phyloP scores from a whole-genome alignment of 306 rosid genomes.

The Medicago arabica region DNA sequence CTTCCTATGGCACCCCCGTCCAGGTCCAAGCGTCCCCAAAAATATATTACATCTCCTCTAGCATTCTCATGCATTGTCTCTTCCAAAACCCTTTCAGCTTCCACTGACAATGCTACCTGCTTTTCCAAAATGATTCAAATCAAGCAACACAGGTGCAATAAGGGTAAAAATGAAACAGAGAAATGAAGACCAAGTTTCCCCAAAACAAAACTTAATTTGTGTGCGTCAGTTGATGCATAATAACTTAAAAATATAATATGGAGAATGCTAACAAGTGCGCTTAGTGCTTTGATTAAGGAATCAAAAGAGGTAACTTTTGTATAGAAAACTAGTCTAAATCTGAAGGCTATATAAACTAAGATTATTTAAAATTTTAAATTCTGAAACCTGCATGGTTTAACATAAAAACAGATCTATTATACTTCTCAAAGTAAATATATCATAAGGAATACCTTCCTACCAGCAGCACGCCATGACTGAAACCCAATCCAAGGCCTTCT shows the following conservation, averaged over 20 bases:
- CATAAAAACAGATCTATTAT: slow-evolving; percentile 8
- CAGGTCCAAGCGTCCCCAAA: slow-evolving; percentile 82
- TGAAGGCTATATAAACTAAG: slow-evolving; percentile 2
- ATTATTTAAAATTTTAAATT: not conserved
- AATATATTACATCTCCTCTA: slow-evolving; percentile 80
- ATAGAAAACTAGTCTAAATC: slow-evolving; percentile 9
- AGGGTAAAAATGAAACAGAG: slow-evolving; percentile 14
- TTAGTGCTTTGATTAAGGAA: not conserved
- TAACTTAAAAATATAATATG: slow-evolving; percentile 23
- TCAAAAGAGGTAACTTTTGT: not conserved
- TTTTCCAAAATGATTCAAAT: slow-evolving; percentile 44
- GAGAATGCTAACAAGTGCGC: not conserved
- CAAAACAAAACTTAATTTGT: slow-evolving; percentile 27
- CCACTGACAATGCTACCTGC: slow-evolving; percentile 72
- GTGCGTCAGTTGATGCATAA: slow-evolving; percentile 31
- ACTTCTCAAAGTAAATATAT: slow-evolving; percentile 4
- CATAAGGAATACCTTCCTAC: slow-evolving; percentile 85
- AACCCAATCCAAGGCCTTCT: slow-evolving; percentile 98
- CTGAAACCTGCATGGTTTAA: slow-evolving; percentile 22
- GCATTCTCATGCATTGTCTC: slow-evolving; percentile 63
- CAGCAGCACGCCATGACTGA: slow-evolving; percentile 98
- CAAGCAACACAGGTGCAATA: slow-evolving; percentile 18
- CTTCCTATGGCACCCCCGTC: slow-evolving; percentile 54
- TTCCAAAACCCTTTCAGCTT: slow-evolving; percentile 78
- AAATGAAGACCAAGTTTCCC: slow-evolving; percentile 28